Evolutionary conservation across 31 red algal species (phyloP), one percentile per base, ranked within the genome.

Genomic region (Pterothamnion heteromorphum): DNA sequence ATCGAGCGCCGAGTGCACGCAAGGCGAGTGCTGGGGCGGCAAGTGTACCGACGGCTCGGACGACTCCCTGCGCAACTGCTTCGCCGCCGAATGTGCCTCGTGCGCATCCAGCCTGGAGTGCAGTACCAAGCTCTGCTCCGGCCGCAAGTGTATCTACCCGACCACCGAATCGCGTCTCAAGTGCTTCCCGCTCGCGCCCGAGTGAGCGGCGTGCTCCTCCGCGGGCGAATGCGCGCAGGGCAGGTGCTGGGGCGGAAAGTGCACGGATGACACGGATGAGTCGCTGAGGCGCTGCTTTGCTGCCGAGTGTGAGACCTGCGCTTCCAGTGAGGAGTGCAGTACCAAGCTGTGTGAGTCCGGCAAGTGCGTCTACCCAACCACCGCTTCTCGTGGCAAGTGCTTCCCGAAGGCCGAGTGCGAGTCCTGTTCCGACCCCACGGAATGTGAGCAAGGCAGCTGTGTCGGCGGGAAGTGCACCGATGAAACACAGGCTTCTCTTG

Each of bases 111-210:
- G 74, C 24, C 78, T 82, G 14, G 80, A 57, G 32, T 92, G 91
- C 57, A 74, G 39, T 39, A 92, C 91, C 43, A 82, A 92, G 80
- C 9, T 21, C 1, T 92, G 91, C 27, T 21, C 0, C n/a, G 1
- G 0, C n/a, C 43, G 91, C 20, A 92, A 92, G 43, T 92, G 91
- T 39, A 39, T 92, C 35, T 92, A 57, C 76, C 26, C 72, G 35
- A 82, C 21, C n/a, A 26, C 43, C 1, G 36, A 0, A 32, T 92
- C 91, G 0, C 34, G 4, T 72, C 38, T 24, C 24, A 92, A 92
- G 76, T 92, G 91, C 89, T 57, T 57, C 44, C 44, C 44, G 21
- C 44, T 21, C 4, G 21, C 4, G 44, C 21, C 21, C 9, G 21
- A 21, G 9, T 4, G 44, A n/a, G 1, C 0, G 1, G 28, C 37